These are phyloP conservation scores for Carex cristatella DNA, from an alignment of 176 grass and related monocot genomes.

Conservation along the genomic window DNA sequence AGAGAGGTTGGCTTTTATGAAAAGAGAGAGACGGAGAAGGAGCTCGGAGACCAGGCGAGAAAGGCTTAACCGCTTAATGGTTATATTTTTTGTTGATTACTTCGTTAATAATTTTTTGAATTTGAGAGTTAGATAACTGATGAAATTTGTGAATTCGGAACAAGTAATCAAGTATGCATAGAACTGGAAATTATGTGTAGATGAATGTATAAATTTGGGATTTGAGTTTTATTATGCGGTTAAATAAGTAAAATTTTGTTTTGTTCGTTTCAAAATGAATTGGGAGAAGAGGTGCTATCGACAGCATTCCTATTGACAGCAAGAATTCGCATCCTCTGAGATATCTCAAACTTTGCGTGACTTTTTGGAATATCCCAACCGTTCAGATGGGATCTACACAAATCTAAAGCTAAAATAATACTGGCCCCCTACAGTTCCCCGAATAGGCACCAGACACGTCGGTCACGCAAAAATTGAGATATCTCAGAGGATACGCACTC, in stretches of 20 bases:
- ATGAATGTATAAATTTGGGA: neutral
- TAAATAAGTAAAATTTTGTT: neutral
- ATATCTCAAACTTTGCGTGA: no score
- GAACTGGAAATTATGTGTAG: no score
- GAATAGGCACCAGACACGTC: no score
- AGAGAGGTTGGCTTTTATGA: conserved; percentile 3
- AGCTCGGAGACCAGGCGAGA: neutral
- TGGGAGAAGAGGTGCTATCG: neutral
- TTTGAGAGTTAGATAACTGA: neutral
- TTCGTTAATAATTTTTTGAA: conserved; percentile 10
- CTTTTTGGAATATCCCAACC: no score
- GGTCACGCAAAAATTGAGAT: no score
- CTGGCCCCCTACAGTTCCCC: no score
- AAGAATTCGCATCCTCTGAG: no score
- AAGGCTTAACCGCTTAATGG: neutral
- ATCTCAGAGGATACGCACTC: no score
- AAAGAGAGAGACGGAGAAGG: neutral
- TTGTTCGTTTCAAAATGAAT: neutral
- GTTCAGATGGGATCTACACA: no score
- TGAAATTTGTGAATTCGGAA: neutral
- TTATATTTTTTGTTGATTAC: conserved; percentile 19
- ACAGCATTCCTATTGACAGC: neutral
- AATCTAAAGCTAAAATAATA: no score
- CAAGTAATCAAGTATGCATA: no score
- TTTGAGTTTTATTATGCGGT: neutral